Evolutionary conservation across 768 basidiomycete genomes (phyloP).

Genomic region (Thelephora aurantiotincta): DNA sequence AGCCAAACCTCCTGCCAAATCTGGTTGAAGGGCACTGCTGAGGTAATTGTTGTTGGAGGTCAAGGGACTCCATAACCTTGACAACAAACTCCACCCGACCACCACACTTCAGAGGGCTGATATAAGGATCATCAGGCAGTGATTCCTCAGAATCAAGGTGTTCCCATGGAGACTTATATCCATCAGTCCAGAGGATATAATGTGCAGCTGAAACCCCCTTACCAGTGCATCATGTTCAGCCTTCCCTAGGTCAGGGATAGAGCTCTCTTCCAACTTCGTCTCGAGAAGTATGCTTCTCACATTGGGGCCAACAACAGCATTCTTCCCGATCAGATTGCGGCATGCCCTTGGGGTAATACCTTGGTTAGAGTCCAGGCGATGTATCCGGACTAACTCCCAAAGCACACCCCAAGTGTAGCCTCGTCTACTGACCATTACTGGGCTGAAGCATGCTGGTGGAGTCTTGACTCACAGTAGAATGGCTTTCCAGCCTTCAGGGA

Average conservation of each 20-base stretch:
- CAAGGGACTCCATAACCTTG: conserved; percentile 19
- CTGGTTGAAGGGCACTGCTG: conserved; percentile 40
- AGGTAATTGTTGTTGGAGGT: conserved; percentile 32
- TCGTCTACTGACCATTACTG: too few species aligned
- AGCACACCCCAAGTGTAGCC: conserved; percentile 25
- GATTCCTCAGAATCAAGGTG: conserved; percentile 45
- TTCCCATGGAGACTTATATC: conserved; percentile 40
- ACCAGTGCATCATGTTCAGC: conserved; percentile 4
- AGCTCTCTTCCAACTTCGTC: neutral
- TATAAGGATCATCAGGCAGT: conserved; percentile 15
- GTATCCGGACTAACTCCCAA: conserved; percentile 36
- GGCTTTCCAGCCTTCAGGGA: too few species aligned
- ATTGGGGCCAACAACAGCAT: conserved; percentile 9
- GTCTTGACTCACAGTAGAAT: too few species aligned
- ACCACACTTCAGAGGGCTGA: conserved; percentile 30
- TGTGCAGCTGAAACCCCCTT: conserved; percentile 8
- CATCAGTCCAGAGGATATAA: conserved; percentile 4
- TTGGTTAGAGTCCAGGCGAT: conserved; percentile 19
- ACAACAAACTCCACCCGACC: conserved; percentile 44
- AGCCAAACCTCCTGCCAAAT: conserved; percentile 48
- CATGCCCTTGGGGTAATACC: conserved; percentile 18
- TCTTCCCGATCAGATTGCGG: conserved; percentile 16
- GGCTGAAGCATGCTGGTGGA: too few species aligned
- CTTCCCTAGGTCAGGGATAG: too few species aligned
- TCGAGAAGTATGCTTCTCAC: conserved; percentile 2